Percentiles rank a stretch among this genome's conserved stretches.
Conservation (phyloP, 1,284 basidiomycete genomes). For the Retiboletus flavoniger region DNA sequence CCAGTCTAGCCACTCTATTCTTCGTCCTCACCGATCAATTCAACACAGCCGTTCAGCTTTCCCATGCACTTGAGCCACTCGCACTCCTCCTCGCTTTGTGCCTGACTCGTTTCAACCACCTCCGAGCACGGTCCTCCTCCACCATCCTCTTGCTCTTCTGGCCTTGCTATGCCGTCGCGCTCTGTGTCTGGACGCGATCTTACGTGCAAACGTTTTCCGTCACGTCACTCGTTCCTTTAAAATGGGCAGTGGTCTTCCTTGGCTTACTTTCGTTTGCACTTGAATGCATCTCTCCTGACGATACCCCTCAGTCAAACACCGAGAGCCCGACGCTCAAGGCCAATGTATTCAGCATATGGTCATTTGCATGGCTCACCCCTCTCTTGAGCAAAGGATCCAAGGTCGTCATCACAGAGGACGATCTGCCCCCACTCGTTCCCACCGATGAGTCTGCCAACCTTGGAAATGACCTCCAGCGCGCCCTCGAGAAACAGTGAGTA, state of each 20-base stretch:
- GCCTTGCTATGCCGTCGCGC: slow-evolving; percentile 62
- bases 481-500: slow-evolving; percentile 60
- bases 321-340: slow-evolving; percentile 80
- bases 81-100: slow-evolving; percentile 45
- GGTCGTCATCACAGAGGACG: slow-evolving; percentile 71
- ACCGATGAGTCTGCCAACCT: slow-evolving; percentile 75
- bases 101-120: slow-evolving; percentile 73
- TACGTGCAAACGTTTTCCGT: slow-evolving; percentile 22
- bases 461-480: slow-evolving; percentile 58
- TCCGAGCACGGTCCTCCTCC: slow-evolving; percentile 75
- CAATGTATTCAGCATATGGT: slow-evolving; percentile 80
- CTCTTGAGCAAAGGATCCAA: slow-evolving; percentile 70
- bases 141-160: slow-evolving; percentile 81
- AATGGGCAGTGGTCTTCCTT: slow-evolving; percentile 47
- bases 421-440: slow-evolving; percentile 67
- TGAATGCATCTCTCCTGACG: slow-evolving; percentile 74
- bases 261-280: slow-evolving; percentile 61
- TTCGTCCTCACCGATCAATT: slow-evolving; percentile 36
- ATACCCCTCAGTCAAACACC: slow-evolving; percentile 44
- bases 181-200: slow-evolving; percentile 67
- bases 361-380: slow-evolving; percentile 78
- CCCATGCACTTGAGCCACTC: slow-evolving; percentile 59
- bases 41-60: slow-evolving; percentile 45
- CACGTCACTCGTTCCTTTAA: slow-evolving; percentile 45
- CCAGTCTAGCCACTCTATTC: slow-evolving; percentile 43